These are phyloP conservation scores for Pythium plurisporium DNA, from an alignment of 352 stramenopile species.

Conservation along the genomic window DNA sequence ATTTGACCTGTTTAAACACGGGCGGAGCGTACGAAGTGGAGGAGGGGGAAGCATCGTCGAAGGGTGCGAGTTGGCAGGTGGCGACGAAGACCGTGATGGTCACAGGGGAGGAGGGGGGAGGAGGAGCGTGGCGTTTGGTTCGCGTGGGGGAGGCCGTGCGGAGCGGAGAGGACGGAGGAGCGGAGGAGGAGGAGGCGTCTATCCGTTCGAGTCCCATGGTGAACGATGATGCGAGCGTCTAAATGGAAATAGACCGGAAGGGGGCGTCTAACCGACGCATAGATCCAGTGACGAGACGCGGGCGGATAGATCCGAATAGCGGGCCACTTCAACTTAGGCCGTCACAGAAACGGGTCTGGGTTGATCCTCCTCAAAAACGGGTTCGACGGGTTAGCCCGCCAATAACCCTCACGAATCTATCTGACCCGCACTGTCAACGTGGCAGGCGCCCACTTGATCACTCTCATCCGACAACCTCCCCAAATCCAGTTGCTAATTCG, in stretches of 20 bases:
- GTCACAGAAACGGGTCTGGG: constrained; percentile 1
- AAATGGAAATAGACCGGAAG: no score
- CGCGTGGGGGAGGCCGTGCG: background rate
- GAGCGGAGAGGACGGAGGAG: constrained; percentile 1
- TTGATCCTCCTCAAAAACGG: background rate
- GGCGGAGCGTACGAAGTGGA: background rate
- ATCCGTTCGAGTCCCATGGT: background rate
- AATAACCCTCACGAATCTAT: no score
- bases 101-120: background rate
- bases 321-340: constrained; percentile 1
- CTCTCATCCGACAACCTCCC: constrained; percentile 6
- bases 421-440: constrained; percentile 16
- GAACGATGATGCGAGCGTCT: background rate
- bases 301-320: no score
- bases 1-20: constrained; percentile 52
- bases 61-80: constrained; percentile 43
- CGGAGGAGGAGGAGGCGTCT: background rate
- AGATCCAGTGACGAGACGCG: no score
- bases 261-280: no score
- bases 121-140: background rate
- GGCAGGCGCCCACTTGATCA: constrained; percentile 13
- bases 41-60: constrained; percentile 3
- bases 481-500: background rate
- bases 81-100: constrained; percentile 57
- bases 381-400: no score